Conservation (phyloP, 2,329 filamentous ascomycete species). For the Verruconis gallopava region DNA sequence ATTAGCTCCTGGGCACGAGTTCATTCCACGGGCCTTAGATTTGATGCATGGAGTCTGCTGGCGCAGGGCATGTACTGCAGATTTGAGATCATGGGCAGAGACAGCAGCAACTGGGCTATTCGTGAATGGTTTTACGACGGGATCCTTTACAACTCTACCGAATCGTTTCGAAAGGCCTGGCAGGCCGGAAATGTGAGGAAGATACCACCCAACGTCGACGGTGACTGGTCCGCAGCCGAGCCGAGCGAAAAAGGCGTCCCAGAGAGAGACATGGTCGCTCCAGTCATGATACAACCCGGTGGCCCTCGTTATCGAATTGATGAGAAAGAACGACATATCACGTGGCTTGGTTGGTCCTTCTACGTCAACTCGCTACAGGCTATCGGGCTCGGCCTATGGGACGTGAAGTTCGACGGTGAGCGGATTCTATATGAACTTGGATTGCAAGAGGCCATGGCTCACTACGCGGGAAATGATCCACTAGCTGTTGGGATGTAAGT, state of each 20-base stretch:
- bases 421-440: conserved; percentile 40
- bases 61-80: conserved; percentile 35
- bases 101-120: conserved; percentile 29
- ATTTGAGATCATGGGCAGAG: conserved; percentile 32
- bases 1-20: conserved; percentile 23
- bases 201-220: conserved; percentile 21
- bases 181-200: conserved; percentile 25
- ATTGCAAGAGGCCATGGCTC: conserved; percentile 40
- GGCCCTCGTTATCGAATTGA: conserved; percentile 32
- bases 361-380: conserved; percentile 34
- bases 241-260: conserved; percentile 17
- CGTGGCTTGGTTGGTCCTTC: conserved; percentile 42
- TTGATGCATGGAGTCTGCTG: conserved; percentile 25
- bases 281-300: conserved; percentile 25
- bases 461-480: conserved; percentile 38
- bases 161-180: conserved; percentile 25
- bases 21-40: conserved; percentile 23
- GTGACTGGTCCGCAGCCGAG: conserved; percentile 15
- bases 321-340: conserved; percentile 32
- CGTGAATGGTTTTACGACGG: conserved; percentile 32
- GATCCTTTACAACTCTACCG: conserved; percentile 25
- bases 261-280: conserved; percentile 9
- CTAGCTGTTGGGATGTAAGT: conserved; percentile 30
- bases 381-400: conserved; percentile 35
- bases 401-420: conserved; percentile 39